Evolutionary conservation across 192 early-diverging fungal species (phyloP).

Genomic region (Geranomyces variabilis): DNA sequence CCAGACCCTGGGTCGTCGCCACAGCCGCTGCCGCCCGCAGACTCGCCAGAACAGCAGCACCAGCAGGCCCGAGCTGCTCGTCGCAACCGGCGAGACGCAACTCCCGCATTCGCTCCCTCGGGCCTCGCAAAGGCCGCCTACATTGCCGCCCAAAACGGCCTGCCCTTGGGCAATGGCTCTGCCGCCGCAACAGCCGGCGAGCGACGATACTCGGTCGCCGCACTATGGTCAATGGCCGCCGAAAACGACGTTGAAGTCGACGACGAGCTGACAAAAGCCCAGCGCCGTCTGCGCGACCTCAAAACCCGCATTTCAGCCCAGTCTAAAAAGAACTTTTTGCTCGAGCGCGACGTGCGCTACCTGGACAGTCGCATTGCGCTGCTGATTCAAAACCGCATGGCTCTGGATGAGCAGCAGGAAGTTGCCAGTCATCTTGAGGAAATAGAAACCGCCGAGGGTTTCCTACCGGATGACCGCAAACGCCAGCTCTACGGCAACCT

Average conservation of each 20-base stretch:
- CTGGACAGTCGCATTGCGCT: conserved; percentile 89
- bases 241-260: conserved; percentile 93
- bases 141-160: conserved; percentile 48
- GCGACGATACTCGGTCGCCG: conserved; percentile 53
- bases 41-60: background rate
- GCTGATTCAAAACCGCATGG: conserved; percentile 92
- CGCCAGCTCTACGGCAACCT: conserved; percentile 87
- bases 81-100: background rate
- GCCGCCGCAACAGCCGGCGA: conserved; percentile 7
- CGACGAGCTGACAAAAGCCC: conserved; percentile 90
- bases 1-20: too few relatives aligned
- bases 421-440: conserved; percentile 74
- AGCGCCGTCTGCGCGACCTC: conserved; percentile 79
- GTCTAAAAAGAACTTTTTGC: conserved; percentile 93
- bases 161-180: conserved; percentile 36
- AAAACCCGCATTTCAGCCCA: conserved; percentile 90
- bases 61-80: background rate
- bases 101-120: conserved; percentile 23
- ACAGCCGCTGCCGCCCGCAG: background rate
- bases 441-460: conserved; percentile 52
- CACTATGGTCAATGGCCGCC: conserved; percentile 65
- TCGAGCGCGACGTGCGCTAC: conserved; percentile 91
- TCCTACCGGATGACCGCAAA: conserved; percentile 77
- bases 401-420: conserved; percentile 85
- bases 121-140: conserved; percentile 46